Evolutionary conservation across 768 basidiomycete genomes (phyloP).

Genomic region (Lactarius vividus): DNA sequence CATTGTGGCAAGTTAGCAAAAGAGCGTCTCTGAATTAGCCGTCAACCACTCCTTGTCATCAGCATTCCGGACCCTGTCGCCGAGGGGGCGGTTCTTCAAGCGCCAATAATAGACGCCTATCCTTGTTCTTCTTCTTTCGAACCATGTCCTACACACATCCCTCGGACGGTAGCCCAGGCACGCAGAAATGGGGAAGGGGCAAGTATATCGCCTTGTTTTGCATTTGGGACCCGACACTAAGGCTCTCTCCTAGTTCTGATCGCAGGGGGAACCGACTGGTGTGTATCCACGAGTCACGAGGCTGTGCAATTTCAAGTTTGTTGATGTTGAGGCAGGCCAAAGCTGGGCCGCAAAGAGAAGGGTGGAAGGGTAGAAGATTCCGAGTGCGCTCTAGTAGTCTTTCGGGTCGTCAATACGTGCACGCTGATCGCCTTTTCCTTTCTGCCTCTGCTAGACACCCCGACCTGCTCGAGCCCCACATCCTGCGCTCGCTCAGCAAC

Average conservation of each 20-base stretch:
- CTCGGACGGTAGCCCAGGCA: conserved; percentile 22
- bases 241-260: conserved; percentile 58
- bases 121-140: conserved; percentile 23
- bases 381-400: conserved; percentile 14
- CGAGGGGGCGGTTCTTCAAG: conserved; percentile 13
- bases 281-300: conserved; percentile 34
- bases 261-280: conserved; percentile 89
- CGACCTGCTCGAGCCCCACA: conserved; percentile 85
- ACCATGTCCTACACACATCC: conserved; percentile 25
- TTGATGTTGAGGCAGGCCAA: conserved; percentile 13
- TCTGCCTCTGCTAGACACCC: conserved; percentile 46
- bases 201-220: conserved; percentile 19
- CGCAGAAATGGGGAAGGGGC: conserved; percentile 27
- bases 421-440: neutral
- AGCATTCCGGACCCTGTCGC: conserved; percentile 5
- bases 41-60: neutral
- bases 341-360: conserved; percentile 27
- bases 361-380: conserved; percentile 26
- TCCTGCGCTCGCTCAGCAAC: conserved; percentile 84
- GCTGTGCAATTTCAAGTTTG: conserved; percentile 23
- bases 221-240: conserved; percentile 19
- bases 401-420: conserved; percentile 5
- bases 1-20: neutral
- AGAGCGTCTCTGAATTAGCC: neutral
- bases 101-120: conserved; percentile 17